Evolutionary conservation across 495 filamentous ascomycete species (phyloP).

Genomic region (Daldinia decipiens): DNA sequence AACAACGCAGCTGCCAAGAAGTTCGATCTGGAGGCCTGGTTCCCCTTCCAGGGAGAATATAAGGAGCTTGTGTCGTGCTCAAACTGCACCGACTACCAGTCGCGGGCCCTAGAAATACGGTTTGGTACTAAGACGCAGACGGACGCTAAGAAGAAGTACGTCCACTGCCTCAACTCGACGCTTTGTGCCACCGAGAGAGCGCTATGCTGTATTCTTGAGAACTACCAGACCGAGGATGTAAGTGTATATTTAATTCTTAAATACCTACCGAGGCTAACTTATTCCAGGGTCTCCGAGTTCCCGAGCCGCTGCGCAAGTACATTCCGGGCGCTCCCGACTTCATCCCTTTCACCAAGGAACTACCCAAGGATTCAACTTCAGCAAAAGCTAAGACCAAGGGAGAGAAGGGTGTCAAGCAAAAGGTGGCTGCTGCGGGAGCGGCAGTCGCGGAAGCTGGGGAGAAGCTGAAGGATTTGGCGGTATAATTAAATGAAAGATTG

Average conservation of each 20-base stretch:
- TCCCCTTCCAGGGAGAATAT: constrained; percentile 95
- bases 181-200: constrained; percentile 93
- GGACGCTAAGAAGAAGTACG: constrained; percentile 87
- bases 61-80: constrained; percentile 96
- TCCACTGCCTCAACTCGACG: constrained; percentile 92
- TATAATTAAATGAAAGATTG: constrained; percentile 21
- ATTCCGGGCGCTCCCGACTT: constrained; percentile 90
- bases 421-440: constrained; percentile 31
- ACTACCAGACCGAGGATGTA: constrained; percentile 91
- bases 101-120: constrained; percentile 85
- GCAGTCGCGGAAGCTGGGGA: constrained; percentile 36
- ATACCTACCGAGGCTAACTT: constrained; percentile 21
- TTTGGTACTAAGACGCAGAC: constrained; percentile 82
- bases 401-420: constrained; percentile 38
- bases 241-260: constrained; percentile 39
- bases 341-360: constrained; percentile 84
- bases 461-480: constrained; percentile 40
- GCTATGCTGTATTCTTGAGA: constrained; percentile 94
- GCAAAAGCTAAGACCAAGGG: constrained; percentile 55
- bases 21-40: constrained; percentile 96
- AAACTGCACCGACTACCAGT: constrained; percentile 97
- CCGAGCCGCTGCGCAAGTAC: constrained; percentile 88
- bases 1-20: constrained; percentile 96
- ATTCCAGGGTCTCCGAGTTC: constrained; percentile 80
- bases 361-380: constrained; percentile 67